Percentiles rank a stretch among this genome's conserved stretches.
Evolutionary conservation across 805 yeast species (phyloP).

Genomic region (Saccharomycodes ludwigii): DNA sequence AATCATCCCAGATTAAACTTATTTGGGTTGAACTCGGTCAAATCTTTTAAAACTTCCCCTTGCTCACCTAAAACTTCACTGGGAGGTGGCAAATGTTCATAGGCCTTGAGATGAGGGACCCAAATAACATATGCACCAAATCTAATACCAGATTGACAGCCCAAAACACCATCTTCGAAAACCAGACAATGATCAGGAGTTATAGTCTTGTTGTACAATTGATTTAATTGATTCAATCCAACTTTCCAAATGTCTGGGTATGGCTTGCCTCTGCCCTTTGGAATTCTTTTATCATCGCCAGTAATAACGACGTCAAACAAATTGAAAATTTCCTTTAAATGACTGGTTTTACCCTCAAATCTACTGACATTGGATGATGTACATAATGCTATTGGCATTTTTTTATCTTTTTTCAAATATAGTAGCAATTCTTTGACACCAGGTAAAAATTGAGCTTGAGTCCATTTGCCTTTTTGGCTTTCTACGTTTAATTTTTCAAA

Average conservation of each 20-base stretch:
- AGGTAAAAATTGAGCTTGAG: slow-evolving; percentile 53
- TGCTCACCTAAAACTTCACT: slow-evolving; percentile 36
- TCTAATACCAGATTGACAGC: slow-evolving; percentile 71
- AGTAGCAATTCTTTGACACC: slow-evolving; percentile 69
- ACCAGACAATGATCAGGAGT: slow-evolving; percentile 70
- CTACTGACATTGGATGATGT: slow-evolving; percentile 64
- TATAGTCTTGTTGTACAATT: slow-evolving; percentile 34
- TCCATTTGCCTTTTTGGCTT: slow-evolving; percentile 49
- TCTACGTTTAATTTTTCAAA: slow-evolving; percentile 38
- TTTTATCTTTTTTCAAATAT: slow-evolving; percentile 31
- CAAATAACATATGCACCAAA: slow-evolving; percentile 84
- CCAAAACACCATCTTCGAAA: slow-evolving; percentile 94
- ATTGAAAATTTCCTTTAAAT: slow-evolving; percentile 49
- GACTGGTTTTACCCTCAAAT: slow-evolving; percentile 60
- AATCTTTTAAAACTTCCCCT: slow-evolving; percentile 44
- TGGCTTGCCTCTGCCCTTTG: slow-evolving; percentile 86
- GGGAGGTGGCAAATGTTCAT: slow-evolving; percentile 41
- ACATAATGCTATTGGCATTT: slow-evolving; percentile 79
- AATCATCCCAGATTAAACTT: slow-evolving; percentile 30
- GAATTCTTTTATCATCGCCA: slow-evolving; percentile 80
- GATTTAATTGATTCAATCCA: slow-evolving; percentile 64
- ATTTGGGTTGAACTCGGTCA: slow-evolving; percentile 39
- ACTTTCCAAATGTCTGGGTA: slow-evolving; percentile 84
- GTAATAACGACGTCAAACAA: slow-evolving; percentile 65
- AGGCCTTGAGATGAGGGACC: slow-evolving; percentile 81